phyloP scores from a whole-genome alignment of 306 rosid genomes.

The Prunus mume region DNA sequence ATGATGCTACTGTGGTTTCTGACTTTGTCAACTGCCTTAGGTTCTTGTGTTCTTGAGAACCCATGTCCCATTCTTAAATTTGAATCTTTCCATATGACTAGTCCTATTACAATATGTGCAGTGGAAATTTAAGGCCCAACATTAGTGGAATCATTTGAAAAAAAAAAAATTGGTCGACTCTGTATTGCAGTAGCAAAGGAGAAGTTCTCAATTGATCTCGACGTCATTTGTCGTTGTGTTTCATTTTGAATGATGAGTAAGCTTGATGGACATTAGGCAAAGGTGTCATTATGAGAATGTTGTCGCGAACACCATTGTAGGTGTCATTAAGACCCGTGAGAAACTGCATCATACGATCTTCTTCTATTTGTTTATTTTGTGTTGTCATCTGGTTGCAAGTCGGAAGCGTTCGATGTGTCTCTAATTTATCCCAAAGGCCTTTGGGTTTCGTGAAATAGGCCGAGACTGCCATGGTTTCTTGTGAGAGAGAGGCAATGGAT shows the following conservation, averaged over 20 bases:
- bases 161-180: not conserved
- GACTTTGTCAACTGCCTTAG: not conserved
- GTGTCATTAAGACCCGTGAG: too few species aligned
- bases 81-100: not conserved
- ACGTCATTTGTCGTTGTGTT: too few species aligned
- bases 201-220: not conserved
- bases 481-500: too few species aligned
- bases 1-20: not conserved
- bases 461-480: too few species aligned
- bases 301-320: not conserved
- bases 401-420: too few species aligned
- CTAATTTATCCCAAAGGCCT: too few species aligned
- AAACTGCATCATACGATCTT: too few species aligned
- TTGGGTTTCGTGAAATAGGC: too few species aligned
- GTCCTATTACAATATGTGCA: not conserved
- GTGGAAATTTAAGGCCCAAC: not conserved
- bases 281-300: slow-evolving; percentile 27
- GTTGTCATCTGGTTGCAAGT: too few species aligned
- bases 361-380: too few species aligned
- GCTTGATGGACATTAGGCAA: not conserved
- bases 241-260: not conserved
- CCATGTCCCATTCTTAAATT: not conserved
- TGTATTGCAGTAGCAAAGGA: not conserved
- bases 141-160: not conserved
- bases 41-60: not conserved